Percentiles rank a stretch among this genome's conserved stretches.
Evolutionary conservation across 768 basidiomycete species (phyloP).

Genomic region (Filobasidium floriforme): DNA sequence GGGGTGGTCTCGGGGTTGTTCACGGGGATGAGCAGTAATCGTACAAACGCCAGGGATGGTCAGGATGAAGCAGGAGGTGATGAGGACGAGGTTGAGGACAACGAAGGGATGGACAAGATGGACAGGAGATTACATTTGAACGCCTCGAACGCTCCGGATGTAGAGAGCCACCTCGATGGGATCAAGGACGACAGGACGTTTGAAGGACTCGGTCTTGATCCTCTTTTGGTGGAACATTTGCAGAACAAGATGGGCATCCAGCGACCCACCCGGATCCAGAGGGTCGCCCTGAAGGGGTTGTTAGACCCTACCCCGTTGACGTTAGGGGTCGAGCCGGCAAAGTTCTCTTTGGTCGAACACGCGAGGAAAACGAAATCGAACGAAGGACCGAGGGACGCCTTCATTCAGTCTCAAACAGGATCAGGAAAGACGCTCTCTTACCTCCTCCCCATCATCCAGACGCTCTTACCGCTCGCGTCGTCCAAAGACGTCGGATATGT

Average conservation of each 20-base stretch:
- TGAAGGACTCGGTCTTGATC: constrained; percentile 70
- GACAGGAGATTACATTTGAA: neutral
- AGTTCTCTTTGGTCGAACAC: constrained; percentile 25
- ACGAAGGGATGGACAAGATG: constrained; percentile 4
- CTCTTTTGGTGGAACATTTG: constrained; percentile 70
- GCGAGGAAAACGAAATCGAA: constrained; percentile 33
- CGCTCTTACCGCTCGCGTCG: constrained; percentile 66
- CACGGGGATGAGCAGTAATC: constrained; percentile 46
- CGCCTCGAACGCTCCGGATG: constrained; percentile 19
- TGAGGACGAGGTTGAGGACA: constrained; percentile 3
- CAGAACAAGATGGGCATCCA: constrained; percentile 68
- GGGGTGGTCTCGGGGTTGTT: constrained; percentile 79
- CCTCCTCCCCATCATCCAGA: constrained; percentile 88
- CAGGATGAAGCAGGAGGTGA: constrained; percentile 13
- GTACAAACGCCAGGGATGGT: too few species aligned
- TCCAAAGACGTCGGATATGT: constrained; percentile 58
- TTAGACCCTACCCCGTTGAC: constrained; percentile 47
- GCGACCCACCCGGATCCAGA: constrained; percentile 85
- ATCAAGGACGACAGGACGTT: constrained; percentile 50
- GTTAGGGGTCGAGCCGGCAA: constrained; percentile 21
- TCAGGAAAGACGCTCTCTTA: constrained; percentile 93
- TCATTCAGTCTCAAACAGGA: constrained; percentile 93
- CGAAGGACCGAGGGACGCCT: constrained; percentile 58
- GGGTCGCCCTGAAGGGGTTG: constrained; percentile 61
- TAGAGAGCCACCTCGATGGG: constrained; percentile 23